Evolutionary conservation across 1,284 basidiomycete genomes (phyloP), one percentile per base, ranked within the genome.

Genomic region (Puccinia hordei): DNA sequence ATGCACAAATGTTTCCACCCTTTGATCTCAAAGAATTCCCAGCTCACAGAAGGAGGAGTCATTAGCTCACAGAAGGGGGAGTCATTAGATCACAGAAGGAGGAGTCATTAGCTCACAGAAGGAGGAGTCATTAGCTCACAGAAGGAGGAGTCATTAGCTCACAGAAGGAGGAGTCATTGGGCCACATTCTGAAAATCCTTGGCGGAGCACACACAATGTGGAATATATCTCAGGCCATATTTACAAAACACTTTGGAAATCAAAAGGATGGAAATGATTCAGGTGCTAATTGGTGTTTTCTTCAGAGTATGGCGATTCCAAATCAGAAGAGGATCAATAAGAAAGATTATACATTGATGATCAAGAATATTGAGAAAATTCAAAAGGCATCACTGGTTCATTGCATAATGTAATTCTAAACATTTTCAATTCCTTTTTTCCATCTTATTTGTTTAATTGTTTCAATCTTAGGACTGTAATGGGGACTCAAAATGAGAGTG

Each of bases 201-300:
- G 69, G 69, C 24, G 69, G 41, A 15, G 24, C 69, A 72, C 69
- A 72, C 22, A 53, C 46, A 12, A 8, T 53, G 10, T 72, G 69
- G 69, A 72, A 72, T 53, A 55, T 72, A 4, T 6, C 24, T 35
- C 69, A 72, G 19, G 53, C 69, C 8, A 72, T 72, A 10, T 55
- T 53, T 33, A 53, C 24, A 1, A 30, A 10, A 13, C 53, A 72
- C 17, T 51, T 41, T 41, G 69, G 69, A 8, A n/a, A 72, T 72
- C 19, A 49, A 2, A 30, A 51, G 22, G n/a, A 72, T 24, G 12
- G 6, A 17, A 30, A 19, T 53, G 46, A 72, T 30, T 49, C 69
- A 13, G 69, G 69, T 27, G 71, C 49, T 2, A n/a, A n/a, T n/a
- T 73, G 51, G 51, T n/a, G 55, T 3, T 35, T 49, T 12, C 35